Evolutionary conservation across 2,329 filamentous ascomycete genomes (phyloP), one percentile per base, ranked within the genome.

Genomic region (Talaromyces sp.): DNA sequence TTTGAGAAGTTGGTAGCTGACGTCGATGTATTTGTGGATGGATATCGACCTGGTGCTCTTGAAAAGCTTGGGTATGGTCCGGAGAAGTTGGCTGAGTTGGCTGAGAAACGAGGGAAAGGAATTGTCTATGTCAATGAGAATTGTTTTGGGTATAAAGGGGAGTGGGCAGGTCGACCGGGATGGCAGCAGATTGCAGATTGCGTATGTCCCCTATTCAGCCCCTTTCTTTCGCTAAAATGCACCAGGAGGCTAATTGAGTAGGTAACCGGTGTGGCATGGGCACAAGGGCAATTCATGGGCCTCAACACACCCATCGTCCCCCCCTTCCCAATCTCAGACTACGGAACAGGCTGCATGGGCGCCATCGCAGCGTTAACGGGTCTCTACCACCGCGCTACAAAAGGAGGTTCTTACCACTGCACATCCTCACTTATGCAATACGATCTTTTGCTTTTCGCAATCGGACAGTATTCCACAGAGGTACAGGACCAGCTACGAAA

Each of bases 141-240:
- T 73, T 91, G 89, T 73, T 91, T 91, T 69, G 89, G 89, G 0
- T 87, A 85, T 39, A 78, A 83, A 35, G 85, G 84, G 6, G 86
- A 88, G 66, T 91, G 88, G 89, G 83, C 85, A 0, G 76, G 78
- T 8, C 81, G 89, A 3, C 85, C 87, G 5, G 89, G 89, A 7
- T 91, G 89, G 89, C 89, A 90, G 71, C 88, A 90, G 69, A 90
- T 90, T 69, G 88, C 88, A 17, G 89, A 91, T 72, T 89, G 84
- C 63, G 87, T 83, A 74, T 84, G 84, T 65, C 49, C 27, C 27
- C 27, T 31, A 43, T 41, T 22, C 27, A 41, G 39, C n/a, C 47
- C 47, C 19, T n/a, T 37, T 33, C 19, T 41, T 25, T 13, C 39
- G 2, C 27, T 19, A 19, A 25, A 15, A 47, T 25, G 35, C 3